Base-by-base conservation (phyloP, 208 protist species). In the Trypanosoma vivax region DNA sequence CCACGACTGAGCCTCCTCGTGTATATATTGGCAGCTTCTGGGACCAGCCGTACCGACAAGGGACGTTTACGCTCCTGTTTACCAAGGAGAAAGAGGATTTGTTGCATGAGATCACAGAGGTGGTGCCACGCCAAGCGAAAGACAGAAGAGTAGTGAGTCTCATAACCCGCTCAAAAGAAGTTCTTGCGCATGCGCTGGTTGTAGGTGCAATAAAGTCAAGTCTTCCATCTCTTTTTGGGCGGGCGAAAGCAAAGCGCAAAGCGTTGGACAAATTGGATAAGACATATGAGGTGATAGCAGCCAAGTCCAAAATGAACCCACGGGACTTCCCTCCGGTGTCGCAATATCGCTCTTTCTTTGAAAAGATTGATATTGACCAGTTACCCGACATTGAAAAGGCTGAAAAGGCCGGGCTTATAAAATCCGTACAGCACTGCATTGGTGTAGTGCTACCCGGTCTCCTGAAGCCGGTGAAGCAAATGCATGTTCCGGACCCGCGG, bases 11-110 rank as follows among this genome's bases (percentile, higher is more conserved):
- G 75, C 92, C 95, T 7, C 83, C 92, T 40, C 89, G 95, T 19
- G 95, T 98, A 18, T 98, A 97, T 60, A 79, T 98, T 33, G 91
- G 91, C 3, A 97, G 91, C 31, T 98, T 97, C 73, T 98, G 96
- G 94, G 83, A 95, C 47, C 56, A 92, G 47, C 87, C 88, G 24
- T 90, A 90, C 70, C 56, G 57, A 40, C 41, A 74, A 14, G 73
- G 64, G 11, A 75, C 65, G 34, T 90, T 90, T 65, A 57, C 67
- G 3, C 74, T 75, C 2, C 75, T 90, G 19, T 90, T 90, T 53
- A 65, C 75, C 0, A 77, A 85, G 67, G 82, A 90, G 54, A 90
- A 90, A 68, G 53, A 65, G 4, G 90, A 96, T 65, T 56, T 96
- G 49, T 47, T 96, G 33, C 46, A 74, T 18, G 89, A 96, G 57